A percentile compares a stretch with the other conserved stretches of the same genome.
phyloP scores from a whole-genome alignment of 164 flowering plant genomes.

The Warburgia ugandensis region DNA sequence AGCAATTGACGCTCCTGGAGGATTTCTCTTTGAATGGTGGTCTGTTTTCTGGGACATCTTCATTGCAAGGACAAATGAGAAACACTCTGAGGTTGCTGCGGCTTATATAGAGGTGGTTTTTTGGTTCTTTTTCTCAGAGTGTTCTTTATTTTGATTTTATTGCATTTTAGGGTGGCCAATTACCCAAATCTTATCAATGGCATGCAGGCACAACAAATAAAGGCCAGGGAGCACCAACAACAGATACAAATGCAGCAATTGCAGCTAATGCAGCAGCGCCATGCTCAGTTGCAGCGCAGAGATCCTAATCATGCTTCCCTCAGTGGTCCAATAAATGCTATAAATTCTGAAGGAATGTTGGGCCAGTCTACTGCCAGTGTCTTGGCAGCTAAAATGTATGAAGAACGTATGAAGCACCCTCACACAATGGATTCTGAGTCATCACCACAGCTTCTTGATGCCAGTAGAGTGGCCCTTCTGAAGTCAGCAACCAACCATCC shows the following conservation, averaged over 20 bases:
- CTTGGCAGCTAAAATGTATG: constrained; percentile 72
- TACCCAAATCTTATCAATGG: too few relatives aligned
- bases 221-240: constrained; percentile 57
- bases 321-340: constrained; percentile 47
- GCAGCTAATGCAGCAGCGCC: constrained; percentile 70
- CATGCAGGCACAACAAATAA: constrained; percentile 53
- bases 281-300: constrained; percentile 57
- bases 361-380: constrained; percentile 73
- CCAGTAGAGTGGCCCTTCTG: constrained; percentile 70
- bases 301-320: constrained; percentile 60
- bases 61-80: constrained; percentile 77
- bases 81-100: constrained; percentile 83
- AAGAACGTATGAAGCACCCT: constrained; percentile 67
- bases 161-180: too few relatives aligned
- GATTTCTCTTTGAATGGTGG: constrained; percentile 97
- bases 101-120: constrained; percentile 66
- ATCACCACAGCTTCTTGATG: constrained; percentile 65
- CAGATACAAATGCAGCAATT: constrained; percentile 77
- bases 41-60: constrained; percentile 93
- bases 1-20: constrained; percentile 96
- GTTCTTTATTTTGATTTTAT: too few relatives aligned
- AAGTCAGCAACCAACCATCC: constrained; percentile 66
- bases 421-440: constrained; percentile 63
- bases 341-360: constrained; percentile 61
- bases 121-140: too few relatives aligned